Evolutionary conservation across 345 rosid species (phyloP), one percentile per base, ranked within the genome.

Genomic region (Clausena lansium): DNA sequence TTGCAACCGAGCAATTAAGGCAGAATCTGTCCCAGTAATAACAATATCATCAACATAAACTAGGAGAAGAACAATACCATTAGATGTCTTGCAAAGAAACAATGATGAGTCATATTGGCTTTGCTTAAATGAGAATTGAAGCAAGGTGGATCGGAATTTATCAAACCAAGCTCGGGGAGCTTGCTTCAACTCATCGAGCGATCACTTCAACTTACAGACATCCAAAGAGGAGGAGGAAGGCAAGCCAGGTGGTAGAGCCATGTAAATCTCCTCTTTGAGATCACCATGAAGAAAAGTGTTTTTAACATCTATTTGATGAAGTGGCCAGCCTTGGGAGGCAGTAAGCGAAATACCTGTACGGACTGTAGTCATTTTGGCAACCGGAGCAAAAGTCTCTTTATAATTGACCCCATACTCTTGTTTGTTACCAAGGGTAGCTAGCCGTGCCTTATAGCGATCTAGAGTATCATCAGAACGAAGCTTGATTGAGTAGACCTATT

Each of bases 161-260:
- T 65, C 70, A 75, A 63, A 75, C 78, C 70, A 75, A 7, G 70
- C 78, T 0, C 32, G 27, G 1, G 74, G 74, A 35, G 79, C 57
- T 7, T 67, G 66, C 36, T 77, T 68, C 5, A 77, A 32, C 6
- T 69, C 61, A 69, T 69, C 57, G 71, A 64, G 1, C 19, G 22
- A 2, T n/a, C n/a, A 22, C n/a, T 30, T 30, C 32, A 71, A 30
- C 28, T 50, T 47, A 71, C 74, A 71, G 2, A 71, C 32, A 60
- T 8, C 6, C 27, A 0, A 38, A 55, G 32, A 30, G 20, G 64
- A 32, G 1, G 66, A 22, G 10, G 32, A 30, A 30, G 32, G 32
- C 32, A 30, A 30, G 32, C 32, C 32, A 30, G 1, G 32, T 30
- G 32, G 32, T 30, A 30, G 32, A 30, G 2, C 32, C 32, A 30